Evolutionary conservation across 148 eudicot genomes (phyloP), one percentile per base, ranked within the genome.

Genomic region (Rhododendron ferrugineum): DNA sequence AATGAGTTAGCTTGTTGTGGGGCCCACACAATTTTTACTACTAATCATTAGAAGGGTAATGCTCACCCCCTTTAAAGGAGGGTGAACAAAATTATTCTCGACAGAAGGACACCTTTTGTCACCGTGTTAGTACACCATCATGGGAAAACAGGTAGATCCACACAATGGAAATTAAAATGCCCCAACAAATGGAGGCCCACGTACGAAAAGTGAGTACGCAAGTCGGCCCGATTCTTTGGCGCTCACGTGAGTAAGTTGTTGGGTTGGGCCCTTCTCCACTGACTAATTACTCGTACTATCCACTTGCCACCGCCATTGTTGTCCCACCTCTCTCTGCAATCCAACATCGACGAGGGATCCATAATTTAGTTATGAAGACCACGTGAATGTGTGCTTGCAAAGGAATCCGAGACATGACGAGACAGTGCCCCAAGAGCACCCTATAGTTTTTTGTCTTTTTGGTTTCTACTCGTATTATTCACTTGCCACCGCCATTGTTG

Each of bases 11-110:
- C 5, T 5, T 40, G 7, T 40, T 0, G 7, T 40, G 44, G 7
- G 0, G 5, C 6, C 44, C 44, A 40, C 44, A 40, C 6, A 40
- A 40, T 40, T 40, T 40, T 40, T 40, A 40, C 6, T 0, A 40
- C 6, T 0, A 40, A 40, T 40, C 1, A 40, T 1, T 6, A 40
- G 1, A 0, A 40, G 1, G 1, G 0, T 40, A 40, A 40, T 40
- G 42, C 0, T 5, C 6, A 4, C 6, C 42, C 42, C 0, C 6
- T 40, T 40, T 40, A 40, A 40, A 40, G 0, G 42, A 40, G 6
- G 6, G 6, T 40, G 42, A 40, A 40, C 42, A 5, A 40, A 40
- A 40, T 5, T 40, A 40, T 40, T 40, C 6, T 5, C 6, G 6
- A 40, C 6, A 1, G 44, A 7, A 40, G 49, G 49, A 46, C 11